Base-by-base conservation (phyloP, 164 flowering plant genomes). In the Malania oleifera region DNA sequence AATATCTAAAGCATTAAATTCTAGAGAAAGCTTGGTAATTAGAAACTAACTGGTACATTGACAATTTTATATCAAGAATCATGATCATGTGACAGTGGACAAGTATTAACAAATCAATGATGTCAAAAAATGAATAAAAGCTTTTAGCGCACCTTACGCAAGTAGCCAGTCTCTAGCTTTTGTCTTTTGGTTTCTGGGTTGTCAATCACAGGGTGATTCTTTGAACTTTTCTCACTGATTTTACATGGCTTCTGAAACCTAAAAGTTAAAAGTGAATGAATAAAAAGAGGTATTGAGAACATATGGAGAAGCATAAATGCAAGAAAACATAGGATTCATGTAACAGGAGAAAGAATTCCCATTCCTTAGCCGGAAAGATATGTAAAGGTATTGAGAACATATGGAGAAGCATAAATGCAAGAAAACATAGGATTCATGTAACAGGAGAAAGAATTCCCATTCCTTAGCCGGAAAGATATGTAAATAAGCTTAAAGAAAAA, bases 131-230 rank as follows among this genome's bases (percentile, higher is more conserved):
- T 8, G 18, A 23, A 15, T 50, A 31, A 25, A 2, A 23, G 7
- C 39, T 1, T 47, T 17, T 12, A 48, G 10, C 27, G 37, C 56
- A 83, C 89, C 83, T 81, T 83, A 25, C 43, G 61, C 51, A 75
- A 56, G 67, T 62, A 83, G 26, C 89, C 85, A 44, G 54, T 67
- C 38, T 81, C 85, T 43, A 83, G 70, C 70, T 79, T 83, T 41
- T 79, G 89, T 57, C 89, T 72, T 66, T 83, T 81, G 24, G 81
- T 65, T 24, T 70, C 66, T 10, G 28, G 62, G 37, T 2, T 41
- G 23, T 67, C 74, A 38, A 15, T 25, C 5, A 38, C 17, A 25
- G 65, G 34, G 28, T 57, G 43, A 14, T 25, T 56, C 31, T 12
- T 58, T 11, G 60, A 46, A 24, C 34, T 51, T 51, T 41, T 67